Conservation (phyloP, 805 yeast genomes). For the Dipodascus albidus region DNA sequence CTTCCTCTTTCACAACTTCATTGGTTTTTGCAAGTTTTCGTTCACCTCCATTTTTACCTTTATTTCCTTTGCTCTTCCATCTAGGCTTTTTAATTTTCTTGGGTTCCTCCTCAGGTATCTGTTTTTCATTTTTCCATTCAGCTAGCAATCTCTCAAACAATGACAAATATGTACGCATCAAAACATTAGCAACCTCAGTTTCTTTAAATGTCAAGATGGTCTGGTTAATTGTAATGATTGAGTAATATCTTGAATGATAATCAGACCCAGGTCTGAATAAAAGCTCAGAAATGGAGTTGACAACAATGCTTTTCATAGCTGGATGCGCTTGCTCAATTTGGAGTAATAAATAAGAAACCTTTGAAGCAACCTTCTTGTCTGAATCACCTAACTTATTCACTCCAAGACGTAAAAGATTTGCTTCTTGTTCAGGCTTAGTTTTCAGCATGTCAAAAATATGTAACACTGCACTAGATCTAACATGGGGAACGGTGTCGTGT, state of each 20-base stretch:
- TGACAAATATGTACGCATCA: conserved; percentile 76
- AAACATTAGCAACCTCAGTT: conserved; percentile 65
- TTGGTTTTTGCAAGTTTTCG: conserved; percentile 20
- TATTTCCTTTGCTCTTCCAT: conserved; percentile 66
- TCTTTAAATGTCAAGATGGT: conserved; percentile 76
- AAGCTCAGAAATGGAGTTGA: conserved; percentile 71
- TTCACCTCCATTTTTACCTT: conserved; percentile 66
- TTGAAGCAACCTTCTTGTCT: conserved; percentile 83
- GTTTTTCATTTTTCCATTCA: conserved; percentile 44
- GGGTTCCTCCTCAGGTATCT: conserved; percentile 27
- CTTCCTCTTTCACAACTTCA: conserved; percentile 43
- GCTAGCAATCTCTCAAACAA: conserved; percentile 74
- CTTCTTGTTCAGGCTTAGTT: conserved; percentile 94
- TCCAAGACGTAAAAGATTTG: conserved; percentile 74
- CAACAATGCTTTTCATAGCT: conserved; percentile 78
- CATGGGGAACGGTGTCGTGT: conserved; percentile 88
- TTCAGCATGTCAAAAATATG: conserved; percentile 73
- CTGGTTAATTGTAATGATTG: conserved; percentile 82
- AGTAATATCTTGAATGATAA: conserved; percentile 79
- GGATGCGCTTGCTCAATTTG: conserved; percentile 87
- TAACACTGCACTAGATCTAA: conserved; percentile 62
- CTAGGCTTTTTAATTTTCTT: conserved; percentile 42
- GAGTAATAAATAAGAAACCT: conserved; percentile 69
- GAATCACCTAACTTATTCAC: conserved; percentile 91
- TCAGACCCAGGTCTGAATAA: conserved; percentile 62